phyloP scores from a whole-genome alignment of 2,329 filamentous ascomycete species.

The Calonectria pauciramosa region DNA sequence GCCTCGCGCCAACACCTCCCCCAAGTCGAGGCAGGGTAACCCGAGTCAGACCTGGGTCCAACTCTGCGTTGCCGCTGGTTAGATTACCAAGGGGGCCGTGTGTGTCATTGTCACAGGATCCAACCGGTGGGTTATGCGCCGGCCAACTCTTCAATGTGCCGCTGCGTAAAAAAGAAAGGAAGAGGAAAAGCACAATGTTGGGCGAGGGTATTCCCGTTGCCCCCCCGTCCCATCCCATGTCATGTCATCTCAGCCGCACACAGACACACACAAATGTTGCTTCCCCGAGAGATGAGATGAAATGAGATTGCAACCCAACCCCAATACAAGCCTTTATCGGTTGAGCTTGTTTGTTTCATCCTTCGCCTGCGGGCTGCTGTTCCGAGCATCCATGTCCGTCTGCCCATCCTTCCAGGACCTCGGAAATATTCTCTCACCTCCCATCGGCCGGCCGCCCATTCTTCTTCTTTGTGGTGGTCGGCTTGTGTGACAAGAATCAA shows the following conservation, averaged over 20 bases:
- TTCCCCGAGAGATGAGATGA: background rate
- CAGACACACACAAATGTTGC: background rate
- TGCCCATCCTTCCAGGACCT: background rate
- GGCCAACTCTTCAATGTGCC: background rate
- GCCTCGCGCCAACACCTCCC: background rate
- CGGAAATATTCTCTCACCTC: background rate
- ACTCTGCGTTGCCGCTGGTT: constrained; percentile 3
- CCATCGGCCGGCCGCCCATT: background rate
- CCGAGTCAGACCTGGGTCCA: constrained; percentile 10
- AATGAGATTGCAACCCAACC: background rate
- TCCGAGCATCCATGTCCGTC: background rate
- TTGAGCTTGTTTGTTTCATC: background rate
- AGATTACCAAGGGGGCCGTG: constrained; percentile 27
- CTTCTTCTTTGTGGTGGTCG: background rate
- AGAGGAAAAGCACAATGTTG: background rate
- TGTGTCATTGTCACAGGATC: background rate
- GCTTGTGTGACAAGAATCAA: background rate
- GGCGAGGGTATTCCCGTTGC: constrained; percentile 15
- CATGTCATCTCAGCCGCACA: background rate
- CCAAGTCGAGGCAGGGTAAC: constrained; percentile 13
- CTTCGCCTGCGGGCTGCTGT: background rate
- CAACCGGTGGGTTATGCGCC: constrained; percentile 11
- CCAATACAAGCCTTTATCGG: background rate
- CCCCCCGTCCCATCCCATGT: background rate
- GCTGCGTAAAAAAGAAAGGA: background rate